These are phyloP conservation scores for Clavispora vitiphila DNA, from an alignment of 805 yeast genomes.

Conservation along the genomic window DNA sequence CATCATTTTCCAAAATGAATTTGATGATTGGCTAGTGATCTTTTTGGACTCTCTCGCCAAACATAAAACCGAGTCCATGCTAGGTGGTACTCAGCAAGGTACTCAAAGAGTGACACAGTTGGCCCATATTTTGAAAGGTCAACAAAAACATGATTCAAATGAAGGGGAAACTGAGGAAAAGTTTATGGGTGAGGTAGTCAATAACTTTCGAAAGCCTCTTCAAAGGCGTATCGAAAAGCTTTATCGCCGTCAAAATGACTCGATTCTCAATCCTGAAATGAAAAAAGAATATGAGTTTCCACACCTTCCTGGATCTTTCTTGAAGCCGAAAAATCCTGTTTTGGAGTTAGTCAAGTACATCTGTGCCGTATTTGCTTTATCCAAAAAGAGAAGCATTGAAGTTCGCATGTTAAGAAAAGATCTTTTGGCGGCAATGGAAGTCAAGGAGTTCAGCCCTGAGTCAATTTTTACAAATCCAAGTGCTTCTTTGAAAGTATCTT, in stretches of 20 bases:
- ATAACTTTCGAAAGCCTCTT: constrained; percentile 57
- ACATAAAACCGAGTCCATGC: constrained; percentile 40
- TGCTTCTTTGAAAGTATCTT: constrained; percentile 58
- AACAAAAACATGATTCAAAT: constrained; percentile 29
- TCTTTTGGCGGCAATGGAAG: constrained; percentile 65
- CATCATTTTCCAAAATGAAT: constrained; percentile 67
- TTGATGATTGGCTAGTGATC: constrained; percentile 80
- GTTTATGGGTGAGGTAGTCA: constrained; percentile 44
- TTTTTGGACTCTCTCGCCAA: constrained; percentile 67
- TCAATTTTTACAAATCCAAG: constrained; percentile 75
- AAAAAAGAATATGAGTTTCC: constrained; percentile 70
- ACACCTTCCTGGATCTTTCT: constrained; percentile 65
- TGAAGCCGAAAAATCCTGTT: constrained; percentile 60
- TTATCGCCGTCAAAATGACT: constrained; percentile 65
- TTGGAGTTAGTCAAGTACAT: constrained; percentile 74
- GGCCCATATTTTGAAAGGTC: constrained; percentile 46
- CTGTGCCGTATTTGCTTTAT: constrained; percentile 67
- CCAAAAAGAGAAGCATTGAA: constrained; percentile 61
- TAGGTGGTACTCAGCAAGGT: constrained; percentile 31
- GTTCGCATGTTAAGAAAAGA: constrained; percentile 71
- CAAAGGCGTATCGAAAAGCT: constrained; percentile 62
- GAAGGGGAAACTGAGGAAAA: constrained; percentile 33
- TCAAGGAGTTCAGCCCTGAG: constrained; percentile 77
- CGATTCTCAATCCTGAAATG: constrained; percentile 60
- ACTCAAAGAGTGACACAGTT: constrained; percentile 70